A percentile compares a stretch with the other conserved stretches of the same genome.
Conservation (phyloP, 2,329 filamentous ascomycete species). For the Phyllosticta citrichinensis region DNA sequence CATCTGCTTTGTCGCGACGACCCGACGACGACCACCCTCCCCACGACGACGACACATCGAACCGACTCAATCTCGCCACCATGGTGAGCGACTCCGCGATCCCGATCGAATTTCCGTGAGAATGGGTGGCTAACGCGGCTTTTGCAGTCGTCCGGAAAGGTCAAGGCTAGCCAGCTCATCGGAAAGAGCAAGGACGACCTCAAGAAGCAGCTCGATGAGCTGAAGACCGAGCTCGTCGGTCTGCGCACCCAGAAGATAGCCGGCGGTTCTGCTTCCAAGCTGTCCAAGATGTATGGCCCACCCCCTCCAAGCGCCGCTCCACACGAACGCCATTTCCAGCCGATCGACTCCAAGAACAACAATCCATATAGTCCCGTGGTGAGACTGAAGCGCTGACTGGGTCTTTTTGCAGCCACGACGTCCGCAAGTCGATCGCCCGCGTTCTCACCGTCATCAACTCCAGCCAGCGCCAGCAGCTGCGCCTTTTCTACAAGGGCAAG, state of each 20-base stretch:
- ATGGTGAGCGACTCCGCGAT: constrained; percentile 22
- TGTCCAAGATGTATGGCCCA: constrained; percentile 82
- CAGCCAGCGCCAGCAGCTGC: constrained; percentile 96
- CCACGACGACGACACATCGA: constrained; percentile 12
- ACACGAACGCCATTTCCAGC: background rate
- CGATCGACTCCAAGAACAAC: background rate
- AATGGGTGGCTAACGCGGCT: constrained; percentile 22
- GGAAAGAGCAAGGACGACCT: constrained; percentile 99
- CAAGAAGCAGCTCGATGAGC: constrained; percentile 84
- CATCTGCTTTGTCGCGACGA: constrained; percentile 9
- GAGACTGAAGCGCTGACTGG: constrained; percentile 9
- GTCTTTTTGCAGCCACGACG: constrained; percentile 64
- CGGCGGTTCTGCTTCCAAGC: constrained; percentile 83
- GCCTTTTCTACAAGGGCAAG: constrained; percentile 99
- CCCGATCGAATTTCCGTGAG: constrained; percentile 2
- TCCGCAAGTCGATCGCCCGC: constrained; percentile 98
- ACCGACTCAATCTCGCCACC: constrained; percentile 19
- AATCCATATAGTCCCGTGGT: background rate
- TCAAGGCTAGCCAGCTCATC: constrained; percentile 97
- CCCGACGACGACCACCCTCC: constrained; percentile 12
- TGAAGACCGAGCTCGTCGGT: constrained; percentile 93
- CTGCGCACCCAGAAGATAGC: constrained; percentile 98
- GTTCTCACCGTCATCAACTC: constrained; percentile 99
- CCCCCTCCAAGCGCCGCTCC: constrained; percentile 18
- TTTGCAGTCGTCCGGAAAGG: constrained; percentile 54